Evolutionary conservation across 2,329 filamentous ascomycete genomes (phyloP), one percentile per base, ranked within the genome.

Genomic region (Fonsecaea erecta): DNA sequence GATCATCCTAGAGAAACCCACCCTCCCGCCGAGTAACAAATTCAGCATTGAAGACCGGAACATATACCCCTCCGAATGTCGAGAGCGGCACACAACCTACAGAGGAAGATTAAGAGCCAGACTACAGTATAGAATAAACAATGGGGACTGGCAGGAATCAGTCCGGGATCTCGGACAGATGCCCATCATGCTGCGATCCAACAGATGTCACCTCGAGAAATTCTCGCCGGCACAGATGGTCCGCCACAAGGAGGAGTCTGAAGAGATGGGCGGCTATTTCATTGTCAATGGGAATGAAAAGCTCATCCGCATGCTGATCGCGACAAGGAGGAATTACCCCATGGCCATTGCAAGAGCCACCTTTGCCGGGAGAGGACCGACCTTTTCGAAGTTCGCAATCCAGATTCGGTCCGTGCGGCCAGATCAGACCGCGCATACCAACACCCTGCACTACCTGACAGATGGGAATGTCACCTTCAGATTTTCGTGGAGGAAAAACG

Each of bases 211-310:
- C 75, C 85, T 99, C 28, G 89, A 96, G 77, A 90, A 90, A 68
- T 89, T 93, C 73, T 89, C 92, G 5, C 95, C 95, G 0, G 89
- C 89, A 11, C 84, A 90, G 73, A 84, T 99, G 16, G 92, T 98
- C 32, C 84, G 90, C 69, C 87, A 88, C 66, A 96, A 97, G 76
- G 95, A 99, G 79, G 95, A 99, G 78, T 91, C 93, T 0, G 95
- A 99, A 78, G 95, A 99, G 78, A 80, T 98, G 34, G 95, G 95
- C 40, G 95, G 95, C 52, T 99, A 98, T 78, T 99, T 98, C 75
- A 88, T 99, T 73, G 91, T 99, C 74, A 99, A 99, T 77, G 95
- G 95, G 70, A 97, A 93, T 74, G 95, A 99, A 78, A 98, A 97
- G 81, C 87, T 98, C 64, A 93, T 98, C 73, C 92, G 95, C 75